Evolutionary conservation across 768 basidiomycete species (phyloP).

Genomic region (Agrocybe praecox): DNA sequence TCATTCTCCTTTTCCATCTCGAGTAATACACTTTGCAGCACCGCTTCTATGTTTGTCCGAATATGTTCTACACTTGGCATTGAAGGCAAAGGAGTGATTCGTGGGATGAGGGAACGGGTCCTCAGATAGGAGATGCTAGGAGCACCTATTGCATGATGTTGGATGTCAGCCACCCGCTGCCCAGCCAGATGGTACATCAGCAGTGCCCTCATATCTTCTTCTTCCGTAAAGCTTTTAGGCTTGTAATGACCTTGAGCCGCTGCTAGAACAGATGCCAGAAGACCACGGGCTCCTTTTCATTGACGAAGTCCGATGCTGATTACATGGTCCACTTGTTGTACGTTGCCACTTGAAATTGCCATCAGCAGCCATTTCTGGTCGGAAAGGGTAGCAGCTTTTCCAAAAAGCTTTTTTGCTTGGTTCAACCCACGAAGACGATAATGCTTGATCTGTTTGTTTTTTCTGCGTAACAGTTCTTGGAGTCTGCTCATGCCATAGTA

Average conservation of each 20-base stretch:
- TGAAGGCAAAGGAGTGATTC: too few relatives aligned
- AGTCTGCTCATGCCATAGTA: too few relatives aligned
- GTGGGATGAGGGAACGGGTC: too few relatives aligned
- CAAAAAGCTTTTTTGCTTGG: constrained; percentile 13
- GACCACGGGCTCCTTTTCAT: constrained; percentile 4
- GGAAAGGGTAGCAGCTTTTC: constrained; percentile 11
- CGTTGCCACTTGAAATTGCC: constrained; percentile 17
- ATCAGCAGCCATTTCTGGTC: constrained; percentile 18
- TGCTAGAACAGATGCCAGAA: constrained; percentile 6
- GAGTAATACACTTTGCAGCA: background rate
- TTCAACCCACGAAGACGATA: constrained; percentile 9
- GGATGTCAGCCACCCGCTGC: too few relatives aligned
- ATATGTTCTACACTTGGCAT: too few relatives aligned
- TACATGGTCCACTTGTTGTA: constrained; percentile 15
- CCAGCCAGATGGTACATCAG: constrained; percentile 21
- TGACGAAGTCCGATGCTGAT: constrained; percentile 7
- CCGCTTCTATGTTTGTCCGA: constrained; percentile 6
- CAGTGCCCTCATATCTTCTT: constrained; percentile 18
- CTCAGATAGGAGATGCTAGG: constrained; percentile 13
- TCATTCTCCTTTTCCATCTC: background rate
- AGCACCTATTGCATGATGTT: too few relatives aligned
- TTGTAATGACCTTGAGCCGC: constrained; percentile 20
- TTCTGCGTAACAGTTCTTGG: too few relatives aligned
- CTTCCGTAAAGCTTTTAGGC: constrained; percentile 21
- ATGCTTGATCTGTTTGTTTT: too few relatives aligned